Evolutionary conservation across 2,329 filamentous ascomycete genomes (phyloP), one percentile per base, ranked within the genome.

Genomic region (Sporothrix inflata): DNA sequence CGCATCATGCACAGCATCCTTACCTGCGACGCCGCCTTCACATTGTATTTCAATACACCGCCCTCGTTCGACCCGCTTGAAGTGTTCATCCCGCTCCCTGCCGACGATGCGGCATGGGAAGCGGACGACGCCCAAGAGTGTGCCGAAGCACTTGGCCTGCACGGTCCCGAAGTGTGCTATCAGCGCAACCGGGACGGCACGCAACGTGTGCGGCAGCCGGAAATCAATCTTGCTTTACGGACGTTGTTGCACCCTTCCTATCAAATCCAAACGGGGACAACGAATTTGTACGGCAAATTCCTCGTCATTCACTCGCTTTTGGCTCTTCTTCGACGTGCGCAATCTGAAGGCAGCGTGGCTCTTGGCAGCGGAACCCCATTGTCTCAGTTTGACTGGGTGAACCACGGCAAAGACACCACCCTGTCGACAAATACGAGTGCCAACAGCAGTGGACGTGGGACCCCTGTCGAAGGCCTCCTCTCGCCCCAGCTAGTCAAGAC

Each of bases 101-200:
- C 88, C 16, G 91, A 94, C 76, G 92, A 94, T 79, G 90, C 89
- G 19, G 88, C 89, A 2, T 94, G 91, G 91, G 91, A 93, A 76
- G 91, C 91, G 4, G 83, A 81, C 42, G 86, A 84, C 51, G 80
- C 83, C 5, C 79, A 85, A 19, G 86, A 89, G 49, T 94, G 91
- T 78, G 89, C 89, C 27, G 84, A 88, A 74, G 89, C 90, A 7
- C 82, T 94, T 3, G 90, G 91, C 4, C 79, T 94, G 1, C 83
- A 87, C 71, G 91, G 91, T 3, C 79, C 84, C 1, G 82, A 85
- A 14, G 83, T 85, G 24, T 89, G 90, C 55, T 82, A 79, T n/a
- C 81, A 81, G 30, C 83, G 79, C 71, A 93, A 93, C 75, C 80
- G 85, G 2, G 86, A 88, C 73, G 90, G 91, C 4, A 91, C 88